phyloP scores from a whole-genome alignment of 805 yeast species.

The Diddensiella santjacobensis region DNA sequence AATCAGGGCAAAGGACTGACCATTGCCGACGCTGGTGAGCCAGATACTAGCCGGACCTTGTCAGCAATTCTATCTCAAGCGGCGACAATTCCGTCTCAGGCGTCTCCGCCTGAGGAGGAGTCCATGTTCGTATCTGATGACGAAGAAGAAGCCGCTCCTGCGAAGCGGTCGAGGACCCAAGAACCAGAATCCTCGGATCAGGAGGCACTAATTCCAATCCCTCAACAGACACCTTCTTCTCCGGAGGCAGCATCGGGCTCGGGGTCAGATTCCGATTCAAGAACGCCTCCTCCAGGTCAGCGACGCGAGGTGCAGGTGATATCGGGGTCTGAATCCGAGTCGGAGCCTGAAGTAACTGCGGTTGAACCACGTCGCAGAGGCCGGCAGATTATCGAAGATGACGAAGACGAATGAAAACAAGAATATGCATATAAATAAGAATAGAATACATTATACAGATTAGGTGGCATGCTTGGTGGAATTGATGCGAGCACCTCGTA shows the following conservation, averaged over 20 bases:
- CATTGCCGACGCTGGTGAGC: background rate
- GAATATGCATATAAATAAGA: slow-evolving; percentile 7
- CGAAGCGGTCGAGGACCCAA: slow-evolving; percentile 2
- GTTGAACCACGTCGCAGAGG: slow-evolving; percentile 8
- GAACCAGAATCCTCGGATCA: background rate
- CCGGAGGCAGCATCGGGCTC: background rate
- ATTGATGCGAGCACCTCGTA: slow-evolving; percentile 22
- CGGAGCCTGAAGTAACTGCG: background rate
- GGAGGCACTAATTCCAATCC: background rate
- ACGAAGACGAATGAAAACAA: slow-evolving; percentile 14
- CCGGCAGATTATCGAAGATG: slow-evolving; percentile 21
- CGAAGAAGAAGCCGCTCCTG: slow-evolving; percentile 2
- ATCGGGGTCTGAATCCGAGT: background rate
- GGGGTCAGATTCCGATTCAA: background rate
- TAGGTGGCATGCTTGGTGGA: slow-evolving; percentile 24
- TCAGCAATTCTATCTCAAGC: background rate
- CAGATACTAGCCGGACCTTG: background rate
- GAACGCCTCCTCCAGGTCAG: background rate
- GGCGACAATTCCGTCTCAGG: background rate
- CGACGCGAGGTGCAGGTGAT: background rate
- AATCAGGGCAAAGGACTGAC: background rate
- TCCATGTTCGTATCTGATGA: slow-evolving; percentile 3
- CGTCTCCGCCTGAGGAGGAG: background rate
- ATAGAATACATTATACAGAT: slow-evolving; percentile 1
- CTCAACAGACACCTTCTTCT: slow-evolving; percentile 1